phyloP scores from a whole-genome alignment of 805 yeast species.

The Sugiyamaella marilandica region DNA sequence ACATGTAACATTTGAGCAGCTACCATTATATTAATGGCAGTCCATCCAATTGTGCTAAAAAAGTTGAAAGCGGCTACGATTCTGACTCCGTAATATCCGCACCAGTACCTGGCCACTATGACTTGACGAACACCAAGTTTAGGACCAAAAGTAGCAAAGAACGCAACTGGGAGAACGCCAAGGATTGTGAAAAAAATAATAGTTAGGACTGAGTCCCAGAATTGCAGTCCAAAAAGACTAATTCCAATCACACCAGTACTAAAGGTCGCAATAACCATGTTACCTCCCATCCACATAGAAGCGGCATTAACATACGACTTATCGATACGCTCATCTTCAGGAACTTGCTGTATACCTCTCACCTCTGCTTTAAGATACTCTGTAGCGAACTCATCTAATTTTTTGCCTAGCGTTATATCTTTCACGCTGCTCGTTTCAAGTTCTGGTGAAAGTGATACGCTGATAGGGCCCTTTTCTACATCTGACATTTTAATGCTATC shows the following conservation, averaged over 20 bases:
- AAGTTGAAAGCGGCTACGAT: conserved; percentile 72
- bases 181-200: conserved; percentile 69
- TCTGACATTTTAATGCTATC: not conserved
- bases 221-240: conserved; percentile 59
- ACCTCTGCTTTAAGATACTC: conserved; percentile 40
- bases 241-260: conserved; percentile 71
- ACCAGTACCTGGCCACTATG: conserved; percentile 69
- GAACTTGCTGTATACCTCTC: conserved; percentile 76
- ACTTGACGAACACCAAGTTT: conserved; percentile 84
- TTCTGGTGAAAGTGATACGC: no score
- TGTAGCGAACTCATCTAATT: not conserved
- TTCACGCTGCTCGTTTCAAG: no score
- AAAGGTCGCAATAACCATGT: conserved; percentile 78
- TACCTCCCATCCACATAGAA: conserved; percentile 88
- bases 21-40: conserved; percentile 85
- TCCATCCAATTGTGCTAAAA: conserved; percentile 91
- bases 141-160: conserved; percentile 77
- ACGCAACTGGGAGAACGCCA: conserved; percentile 78
- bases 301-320: conserved; percentile 64
- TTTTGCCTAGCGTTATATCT: not conserved
- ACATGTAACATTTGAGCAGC: conserved; percentile 78
- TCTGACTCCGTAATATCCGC: conserved; percentile 72
- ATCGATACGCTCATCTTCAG: conserved; percentile 72
- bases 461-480: not conserved
- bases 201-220: conserved; percentile 63